Conservation (phyloP, 2,329 filamentous ascomycete species). For the Leptographium procerum region DNA sequence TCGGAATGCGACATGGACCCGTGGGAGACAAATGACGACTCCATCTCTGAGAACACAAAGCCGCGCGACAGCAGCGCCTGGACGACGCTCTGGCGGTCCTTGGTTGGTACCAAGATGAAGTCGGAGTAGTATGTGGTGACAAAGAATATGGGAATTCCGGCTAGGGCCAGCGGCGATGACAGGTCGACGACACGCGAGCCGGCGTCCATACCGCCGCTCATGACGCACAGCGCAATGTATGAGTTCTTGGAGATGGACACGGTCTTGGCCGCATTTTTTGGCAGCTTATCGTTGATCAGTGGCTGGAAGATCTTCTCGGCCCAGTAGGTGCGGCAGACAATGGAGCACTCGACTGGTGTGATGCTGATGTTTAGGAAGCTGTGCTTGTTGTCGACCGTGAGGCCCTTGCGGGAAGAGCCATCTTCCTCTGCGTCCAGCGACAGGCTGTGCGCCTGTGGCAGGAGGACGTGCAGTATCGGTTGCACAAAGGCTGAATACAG, state of each 20-base stretch:
- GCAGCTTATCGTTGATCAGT: slow-evolving; percentile 46
- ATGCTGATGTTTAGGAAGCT: slow-evolving; percentile 89
- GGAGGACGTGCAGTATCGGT: slow-evolving; percentile 73
- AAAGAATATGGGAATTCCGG: slow-evolving; percentile 94
- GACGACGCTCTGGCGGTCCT: slow-evolving; percentile 62
- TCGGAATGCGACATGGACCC: slow-evolving; percentile 21
- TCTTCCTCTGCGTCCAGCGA: slow-evolving; percentile 13
- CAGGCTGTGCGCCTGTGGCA: slow-evolving; percentile 46
- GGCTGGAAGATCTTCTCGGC: slow-evolving; percentile 67
- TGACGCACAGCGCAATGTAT: slow-evolving; percentile 82
- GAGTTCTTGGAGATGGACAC: slow-evolving; percentile 72
- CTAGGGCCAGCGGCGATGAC: slow-evolving; percentile 80
- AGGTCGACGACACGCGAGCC: slow-evolving; percentile 85
- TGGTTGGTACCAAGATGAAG: slow-evolving; percentile 81
- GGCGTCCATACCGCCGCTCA: slow-evolving; percentile 80
- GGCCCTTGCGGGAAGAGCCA: slow-evolving; percentile 29
- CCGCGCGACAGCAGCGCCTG: slow-evolving; percentile 66
- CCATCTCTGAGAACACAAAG: slow-evolving; percentile 68
- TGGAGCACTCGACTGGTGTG: slow-evolving; percentile 82
- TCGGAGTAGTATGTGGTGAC: slow-evolving; percentile 97
- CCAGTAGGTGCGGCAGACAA: slow-evolving; percentile 73
- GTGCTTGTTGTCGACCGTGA: slow-evolving; percentile 46
- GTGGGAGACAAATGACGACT: slow-evolving; percentile 55
- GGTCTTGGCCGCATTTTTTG: slow-evolving; percentile 35
- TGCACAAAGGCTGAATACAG: slow-evolving; percentile 72